These are phyloP conservation scores for Phaeosphaeriaceae sp. DNA, from an alignment of 2,329 filamentous ascomycete genomes.

Conservation along the genomic window DNA sequence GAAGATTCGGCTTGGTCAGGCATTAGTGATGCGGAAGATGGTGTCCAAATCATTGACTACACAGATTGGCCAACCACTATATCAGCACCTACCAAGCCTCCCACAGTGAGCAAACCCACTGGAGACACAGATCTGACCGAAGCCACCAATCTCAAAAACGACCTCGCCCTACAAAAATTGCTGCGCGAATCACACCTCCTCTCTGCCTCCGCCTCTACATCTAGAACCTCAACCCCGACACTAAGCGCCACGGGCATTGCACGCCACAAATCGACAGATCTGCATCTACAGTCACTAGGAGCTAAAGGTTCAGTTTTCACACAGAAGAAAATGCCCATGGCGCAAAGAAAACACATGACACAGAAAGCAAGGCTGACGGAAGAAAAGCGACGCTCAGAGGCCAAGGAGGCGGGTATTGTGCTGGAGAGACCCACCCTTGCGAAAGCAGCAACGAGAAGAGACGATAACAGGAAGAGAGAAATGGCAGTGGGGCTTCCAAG, in stretches of 20 bases:
- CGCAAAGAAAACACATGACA: constrained; percentile 82
- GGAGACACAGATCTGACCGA: constrained; percentile 61
- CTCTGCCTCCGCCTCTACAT: constrained; percentile 60
- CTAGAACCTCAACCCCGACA: constrained; percentile 49
- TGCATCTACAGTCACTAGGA: constrained; percentile 81
- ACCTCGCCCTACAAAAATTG: constrained; percentile 88
- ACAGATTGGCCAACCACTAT: constrained; percentile 47
- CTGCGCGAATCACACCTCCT: constrained; percentile 92
- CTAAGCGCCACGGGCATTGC: constrained; percentile 67
- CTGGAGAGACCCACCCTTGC: constrained; percentile 64
- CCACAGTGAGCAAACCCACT: constrained; percentile 23
- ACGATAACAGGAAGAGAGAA: constrained; percentile 58
- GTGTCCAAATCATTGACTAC: constrained; percentile 54
- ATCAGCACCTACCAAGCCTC: constrained; percentile 18
- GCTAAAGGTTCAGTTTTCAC: constrained; percentile 75
- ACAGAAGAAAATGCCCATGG: constrained; percentile 89
- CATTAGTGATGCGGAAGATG: constrained; percentile 53
- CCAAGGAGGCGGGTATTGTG: constrained; percentile 88
- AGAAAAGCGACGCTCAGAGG: constrained; percentile 74
- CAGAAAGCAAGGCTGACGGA: constrained; percentile 71
- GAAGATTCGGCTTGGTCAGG: constrained; percentile 67
- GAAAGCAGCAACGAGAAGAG: constrained; percentile 53
- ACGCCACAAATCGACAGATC: constrained; percentile 80
- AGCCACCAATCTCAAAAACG: constrained; percentile 78
- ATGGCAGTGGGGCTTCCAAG: constrained; percentile 75